Base-by-base conservation (phyloP, 2,329 filamentous ascomycete genomes). In the Xylaria sp. region DNA sequence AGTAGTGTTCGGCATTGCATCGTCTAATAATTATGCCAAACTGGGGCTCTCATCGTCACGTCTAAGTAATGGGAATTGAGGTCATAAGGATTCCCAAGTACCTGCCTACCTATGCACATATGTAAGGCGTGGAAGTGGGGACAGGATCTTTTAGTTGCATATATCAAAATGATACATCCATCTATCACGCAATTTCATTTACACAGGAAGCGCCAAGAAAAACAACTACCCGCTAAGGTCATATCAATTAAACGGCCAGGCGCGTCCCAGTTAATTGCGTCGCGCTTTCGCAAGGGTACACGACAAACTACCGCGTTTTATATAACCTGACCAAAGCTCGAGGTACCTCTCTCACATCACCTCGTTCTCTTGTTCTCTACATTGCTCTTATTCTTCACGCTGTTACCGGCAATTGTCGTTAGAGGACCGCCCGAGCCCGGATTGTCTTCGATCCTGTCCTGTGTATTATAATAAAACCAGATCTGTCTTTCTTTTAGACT, bases 261-360 rank as follows among this genome's bases (percentile, higher is more conserved):
- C 66, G 66, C 66, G 66, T 65, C 52, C 60, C 43, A 12, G n/a
- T 64, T 39, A 52, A 66, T 65, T 60, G 55, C 36, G 53, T 63
- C 65, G 65, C 65, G 65, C 41, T 30, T 34, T 53, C 50, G 52
- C 52, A 55, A 34, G 52, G 52, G 25, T 52, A 10, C 63, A 34
- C 9, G 36, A 13, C 13, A 39, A 39, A 56, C 55, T 6, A 39
- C 36, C 63, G 63, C 63, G 63, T 66, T 25, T 63, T 59, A 28
- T 52, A 52, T 52, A 30, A 25, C 28, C 25, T 30, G 48, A 15
- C 25, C 10, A 12, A n/a, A 52, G 25, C 15, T 52, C 48, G 52
- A 8, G 25, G 32, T 34, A 53, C 50, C 30, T 59, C 41, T 4
- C 41, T 63, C n/a, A 41, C n/a, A 48, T 43, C 41, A 48, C 18